These are phyloP conservation scores for Theileria annulata DNA, from an alignment of 169 alveolate species.

Conservation along the genomic window DNA sequence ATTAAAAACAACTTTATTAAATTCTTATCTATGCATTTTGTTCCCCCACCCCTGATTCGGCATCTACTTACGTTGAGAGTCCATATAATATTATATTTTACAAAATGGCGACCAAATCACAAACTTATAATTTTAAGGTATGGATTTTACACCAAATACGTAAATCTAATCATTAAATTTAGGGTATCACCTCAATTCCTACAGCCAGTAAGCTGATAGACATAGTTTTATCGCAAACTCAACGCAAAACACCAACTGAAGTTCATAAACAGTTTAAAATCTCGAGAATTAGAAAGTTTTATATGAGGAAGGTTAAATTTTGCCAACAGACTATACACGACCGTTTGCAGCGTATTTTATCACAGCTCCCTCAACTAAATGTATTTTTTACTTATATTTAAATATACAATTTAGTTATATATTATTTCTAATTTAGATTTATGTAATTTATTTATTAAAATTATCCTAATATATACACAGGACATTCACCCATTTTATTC, in stretches of 20 bases:
- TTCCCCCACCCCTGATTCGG: not conserved
- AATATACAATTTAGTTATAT: not conserved
- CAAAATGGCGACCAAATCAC: conserved; percentile 64
- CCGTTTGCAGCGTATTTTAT: conserved; percentile 89
- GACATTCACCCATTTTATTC: conserved; percentile 99
- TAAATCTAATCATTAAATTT: not conserved
- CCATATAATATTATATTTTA: not conserved
- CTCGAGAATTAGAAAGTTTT: conserved; percentile 96
- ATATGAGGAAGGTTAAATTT: conserved; percentile 98
- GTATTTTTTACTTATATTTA: conserved; percentile 50
- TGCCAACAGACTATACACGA: conserved; percentile 93
- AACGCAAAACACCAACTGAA: conserved; percentile 99
- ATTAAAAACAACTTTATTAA: not conserved
- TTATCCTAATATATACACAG: conserved; percentile 12
- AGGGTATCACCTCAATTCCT: conserved; percentile 90
- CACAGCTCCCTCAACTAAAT: conserved; percentile 96
- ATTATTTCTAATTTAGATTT: not conserved
- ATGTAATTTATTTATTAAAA: not conserved
- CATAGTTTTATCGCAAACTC: conserved; percentile 95
- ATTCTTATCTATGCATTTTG: not conserved
- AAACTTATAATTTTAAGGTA: conserved; percentile 66
- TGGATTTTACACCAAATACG: not conserved
- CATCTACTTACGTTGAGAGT: not conserved
- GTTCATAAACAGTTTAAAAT: conserved; percentile 97
- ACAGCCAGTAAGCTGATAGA: conserved; percentile 90